Evolutionary conservation across 306 rosid genomes (phyloP).

Genomic region (Elaeagnus macrophylla): DNA sequence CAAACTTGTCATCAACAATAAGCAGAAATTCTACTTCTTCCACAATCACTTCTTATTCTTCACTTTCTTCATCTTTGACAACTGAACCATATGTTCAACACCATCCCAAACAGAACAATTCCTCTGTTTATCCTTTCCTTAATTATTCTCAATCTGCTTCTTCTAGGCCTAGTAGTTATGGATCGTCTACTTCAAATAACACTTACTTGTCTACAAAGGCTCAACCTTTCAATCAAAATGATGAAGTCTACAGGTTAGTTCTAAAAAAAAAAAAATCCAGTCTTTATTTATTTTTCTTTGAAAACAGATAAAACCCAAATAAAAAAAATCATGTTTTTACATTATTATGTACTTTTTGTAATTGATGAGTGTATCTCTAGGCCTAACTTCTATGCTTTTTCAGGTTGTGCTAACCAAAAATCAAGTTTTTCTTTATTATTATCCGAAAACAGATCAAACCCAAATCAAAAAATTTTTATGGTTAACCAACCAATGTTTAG

Average conservation of each 20-base stretch:
- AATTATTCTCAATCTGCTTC: constrained; percentile 35
- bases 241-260: constrained; percentile 61
- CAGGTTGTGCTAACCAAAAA: too few relatives aligned
- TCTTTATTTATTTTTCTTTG: neutral
- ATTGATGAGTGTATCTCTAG: too few relatives aligned
- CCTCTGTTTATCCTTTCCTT: constrained; percentile 43
- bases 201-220: constrained; percentile 58
- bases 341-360: too few relatives aligned
- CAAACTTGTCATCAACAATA: constrained; percentile 23
- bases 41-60: constrained; percentile 38
- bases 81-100: constrained; percentile 30
- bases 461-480: too few relatives aligned
- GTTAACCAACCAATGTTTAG: neutral
- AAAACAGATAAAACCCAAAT: neutral
- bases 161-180: constrained; percentile 45
- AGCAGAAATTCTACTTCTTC: constrained; percentile 30
- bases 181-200: constrained; percentile 35
- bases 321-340: neutral
- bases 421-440: too few relatives aligned
- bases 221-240: constrained; percentile 43
- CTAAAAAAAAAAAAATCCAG: too few relatives aligned
- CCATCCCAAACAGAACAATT: constrained; percentile 33
- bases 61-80: constrained; percentile 31
- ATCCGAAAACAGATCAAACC: too few relatives aligned
- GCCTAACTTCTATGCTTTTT: too few relatives aligned